Conservation (phyloP, 1,139 yeast species). For the Yamadazyma diospyri region DNA sequence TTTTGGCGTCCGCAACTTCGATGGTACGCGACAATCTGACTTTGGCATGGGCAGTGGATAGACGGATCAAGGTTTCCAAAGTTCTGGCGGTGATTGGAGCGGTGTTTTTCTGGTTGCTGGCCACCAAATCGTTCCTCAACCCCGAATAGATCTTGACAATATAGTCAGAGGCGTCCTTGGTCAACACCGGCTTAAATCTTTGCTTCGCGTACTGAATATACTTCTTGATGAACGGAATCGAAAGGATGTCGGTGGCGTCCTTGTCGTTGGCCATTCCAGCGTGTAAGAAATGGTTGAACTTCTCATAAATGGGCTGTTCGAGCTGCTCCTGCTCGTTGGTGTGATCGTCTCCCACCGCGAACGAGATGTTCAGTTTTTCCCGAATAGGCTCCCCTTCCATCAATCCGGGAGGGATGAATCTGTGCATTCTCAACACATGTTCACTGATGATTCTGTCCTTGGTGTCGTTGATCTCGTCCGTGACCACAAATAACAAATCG, state of each 20-base stretch:
- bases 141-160: constrained; percentile 79
- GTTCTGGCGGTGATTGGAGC: constrained; percentile 99
- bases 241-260: constrained; percentile 58
- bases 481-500: constrained; percentile 90
- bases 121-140: constrained; percentile 77
- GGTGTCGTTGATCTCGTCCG: constrained; percentile 87
- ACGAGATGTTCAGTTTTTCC: constrained; percentile 63
- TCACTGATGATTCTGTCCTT: constrained; percentile 88
- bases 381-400: constrained; percentile 94
- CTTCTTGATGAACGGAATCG: constrained; percentile 85
- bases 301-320: constrained; percentile 68
- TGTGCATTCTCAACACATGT: constrained; percentile 92
- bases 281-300: constrained; percentile 77
- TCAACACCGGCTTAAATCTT: constrained; percentile 77
- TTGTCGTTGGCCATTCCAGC: constrained; percentile 62
- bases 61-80: constrained; percentile 89
- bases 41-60: constrained; percentile 96
- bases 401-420: constrained; percentile 84
- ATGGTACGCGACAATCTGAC: constrained; percentile 77
- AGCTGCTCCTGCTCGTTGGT: constrained; percentile 48
- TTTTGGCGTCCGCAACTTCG: constrained; percentile 74
- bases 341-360: constrained; percentile 76
- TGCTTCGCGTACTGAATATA: constrained; percentile 93
- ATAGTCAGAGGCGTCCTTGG: constrained; percentile 74
- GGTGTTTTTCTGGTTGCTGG: constrained; percentile 72